These are phyloP conservation scores for Gaertneriomyces semiglobifer DNA, from an alignment of 192 early-diverging fungal species.

Conservation along the genomic window DNA sequence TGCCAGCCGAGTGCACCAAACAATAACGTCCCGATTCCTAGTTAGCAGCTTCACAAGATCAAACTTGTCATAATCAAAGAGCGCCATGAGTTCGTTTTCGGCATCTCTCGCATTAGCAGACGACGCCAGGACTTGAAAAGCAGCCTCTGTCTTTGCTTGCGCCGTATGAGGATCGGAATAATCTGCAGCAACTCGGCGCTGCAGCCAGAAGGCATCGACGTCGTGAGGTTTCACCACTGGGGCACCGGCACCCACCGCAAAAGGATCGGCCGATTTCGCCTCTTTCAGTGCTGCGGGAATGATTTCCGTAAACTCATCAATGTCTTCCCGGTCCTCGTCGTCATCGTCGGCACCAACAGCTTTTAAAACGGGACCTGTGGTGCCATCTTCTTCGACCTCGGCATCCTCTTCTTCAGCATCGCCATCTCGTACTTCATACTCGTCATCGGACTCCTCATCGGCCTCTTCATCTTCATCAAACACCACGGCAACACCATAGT, in stretches of 20 bases:
- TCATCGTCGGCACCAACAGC: slow-evolving; percentile 32
- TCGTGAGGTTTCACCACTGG: slow-evolving; percentile 62
- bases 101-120: slow-evolving; percentile 69
- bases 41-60: slow-evolving; percentile 88
- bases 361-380: slow-evolving; percentile 23
- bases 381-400: slow-evolving; percentile 32
- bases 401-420: slow-evolving; percentile 32
- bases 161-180: slow-evolving; percentile 80
- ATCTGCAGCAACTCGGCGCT: slow-evolving; percentile 75
- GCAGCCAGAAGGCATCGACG: slow-evolving; percentile 97
- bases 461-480: slow-evolving; percentile 96
- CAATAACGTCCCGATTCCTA: slow-evolving; percentile 80
- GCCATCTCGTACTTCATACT: slow-evolving; percentile 49
- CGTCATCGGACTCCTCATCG: slow-evolving; percentile 68
- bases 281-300: slow-evolving; percentile 10
- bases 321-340: slow-evolving; percentile 25
- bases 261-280: slow-evolving; percentile 15
- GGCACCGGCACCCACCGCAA: slow-evolving; percentile 13
- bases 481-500: slow-evolving; percentile 89
- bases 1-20: slow-evolving; percentile 87
- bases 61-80: slow-evolving; percentile 97
- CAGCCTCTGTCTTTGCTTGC: slow-evolving; percentile 80
- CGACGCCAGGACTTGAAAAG: slow-evolving; percentile 71
- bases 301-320: slow-evolving; percentile 47
- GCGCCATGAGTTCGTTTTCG: slow-evolving; percentile 94